Base-by-base conservation (phyloP, 495 filamentous ascomycete genomes). In the Bacidia rubella region DNA sequence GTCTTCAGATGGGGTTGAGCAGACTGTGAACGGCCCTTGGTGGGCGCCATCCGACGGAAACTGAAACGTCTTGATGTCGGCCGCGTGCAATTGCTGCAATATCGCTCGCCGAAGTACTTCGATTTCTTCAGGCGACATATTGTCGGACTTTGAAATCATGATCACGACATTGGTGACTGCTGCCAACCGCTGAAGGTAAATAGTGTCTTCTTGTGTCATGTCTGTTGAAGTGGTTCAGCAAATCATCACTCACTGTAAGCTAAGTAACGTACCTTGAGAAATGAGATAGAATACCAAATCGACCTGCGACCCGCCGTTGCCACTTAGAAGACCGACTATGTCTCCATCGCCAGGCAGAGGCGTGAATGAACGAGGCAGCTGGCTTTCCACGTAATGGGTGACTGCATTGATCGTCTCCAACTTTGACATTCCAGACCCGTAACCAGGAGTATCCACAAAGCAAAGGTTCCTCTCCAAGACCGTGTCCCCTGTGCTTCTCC, bases 381-480 rank as follows among this genome's bases (percentile, higher is more conserved):
- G 83, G 25, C 76, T 73, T 56, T 87, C 79, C 22, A 95, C 76
- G 63, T 95, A 96, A 54, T 82, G 66, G 15, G 83, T 62, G 19
- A 93, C 79, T 15, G 74, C 70, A 35, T 84, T 78, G 32, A 84
- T 85, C 42, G 81, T 79, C 47, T 80, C 81, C 51, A 80, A 61
- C 59, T 76, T 79, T 41, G 80, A 83, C 38, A 77, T 72, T 29
- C 74, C 75, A 60, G 66, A 70, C 15, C 75, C 75, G 65, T 80
- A 85, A n/a, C 85, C 80, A 22, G 83, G 81, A 10, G 88, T 94
- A 70, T 98, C 92, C 50, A 96, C 83, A 63, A 98, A 98, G 63
- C 89, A 95, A 10, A 98, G 60, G 67, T 98, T 98, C 26, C 92
- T 75, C 61, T 98, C 92, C 50, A 98, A 71, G 38, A 96, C 81